Percentiles rank a stretch among this genome's conserved stretches.
Conservation (phyloP, 768 basidiomycete genomes). For the Suillus subluteus region DNA sequence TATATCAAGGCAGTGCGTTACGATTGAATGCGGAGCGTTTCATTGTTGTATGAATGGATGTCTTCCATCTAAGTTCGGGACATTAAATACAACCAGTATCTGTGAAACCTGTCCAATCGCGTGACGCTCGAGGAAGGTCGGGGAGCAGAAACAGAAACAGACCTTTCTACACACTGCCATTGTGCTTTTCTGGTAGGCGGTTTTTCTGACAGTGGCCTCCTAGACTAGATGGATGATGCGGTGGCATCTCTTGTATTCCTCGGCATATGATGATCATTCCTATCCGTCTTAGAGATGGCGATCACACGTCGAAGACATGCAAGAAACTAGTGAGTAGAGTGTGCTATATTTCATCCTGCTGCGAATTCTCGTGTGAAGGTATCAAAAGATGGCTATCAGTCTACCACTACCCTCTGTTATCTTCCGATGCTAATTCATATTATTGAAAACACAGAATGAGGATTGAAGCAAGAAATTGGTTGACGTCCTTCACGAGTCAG, state of each 20-base stretch:
- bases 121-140: background rate
- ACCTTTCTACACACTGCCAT: background rate
- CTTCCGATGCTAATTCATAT: background rate
- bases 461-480: background rate
- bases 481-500: background rate
- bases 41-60: background rate
- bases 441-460: background rate
- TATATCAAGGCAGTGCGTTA: background rate
- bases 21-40: conserved; percentile 1
- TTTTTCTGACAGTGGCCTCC: background rate
- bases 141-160: background rate
- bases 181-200: background rate
- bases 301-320: background rate
- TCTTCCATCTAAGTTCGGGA: background rate
- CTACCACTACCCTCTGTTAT: background rate
- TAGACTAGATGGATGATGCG: background rate
- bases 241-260: background rate
- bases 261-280: background rate
- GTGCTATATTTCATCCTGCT: background rate
- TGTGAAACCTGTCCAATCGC: background rate
- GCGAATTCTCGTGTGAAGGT: background rate
- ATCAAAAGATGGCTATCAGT: background rate
- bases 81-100: background rate
- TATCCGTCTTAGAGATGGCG: background rate
- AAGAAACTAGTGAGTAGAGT: background rate